These are phyloP conservation scores for Phytophthora agathidicida DNA, from an alignment of 352 stramenopile species.

Conservation along the genomic window DNA sequence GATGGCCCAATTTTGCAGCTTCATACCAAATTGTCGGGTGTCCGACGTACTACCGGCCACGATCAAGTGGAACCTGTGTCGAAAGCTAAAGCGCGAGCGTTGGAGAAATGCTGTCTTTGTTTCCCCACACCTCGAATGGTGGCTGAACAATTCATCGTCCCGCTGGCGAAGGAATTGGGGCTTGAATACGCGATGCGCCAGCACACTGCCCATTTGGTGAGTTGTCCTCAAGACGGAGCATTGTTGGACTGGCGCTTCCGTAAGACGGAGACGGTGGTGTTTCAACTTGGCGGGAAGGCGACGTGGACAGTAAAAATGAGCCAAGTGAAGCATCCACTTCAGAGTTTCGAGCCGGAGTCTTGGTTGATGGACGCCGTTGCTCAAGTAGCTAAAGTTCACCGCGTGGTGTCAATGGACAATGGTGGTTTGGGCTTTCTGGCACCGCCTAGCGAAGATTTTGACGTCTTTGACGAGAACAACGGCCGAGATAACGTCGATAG, in stretches of 20 bases:
- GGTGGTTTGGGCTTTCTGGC: neutral
- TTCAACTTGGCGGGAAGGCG: slow-evolving; percentile 42
- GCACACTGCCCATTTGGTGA: slow-evolving; percentile 24
- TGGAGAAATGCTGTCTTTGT: slow-evolving; percentile 25
- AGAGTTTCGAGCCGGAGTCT: slow-evolving; percentile 30
- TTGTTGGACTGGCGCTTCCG: slow-evolving; percentile 54
- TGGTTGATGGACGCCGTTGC: slow-evolving; percentile 16
- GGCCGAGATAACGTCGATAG: neutral
- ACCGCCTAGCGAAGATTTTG: slow-evolving; percentile 20
- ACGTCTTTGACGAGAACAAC: slow-evolving; percentile 31
- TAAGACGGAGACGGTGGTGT: slow-evolving; percentile 40
- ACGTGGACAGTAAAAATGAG: slow-evolving; percentile 34
- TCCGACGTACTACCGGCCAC: slow-evolving; percentile 7
- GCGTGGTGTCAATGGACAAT: slow-evolving; percentile 5
- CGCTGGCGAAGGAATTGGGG: slow-evolving; percentile 37
- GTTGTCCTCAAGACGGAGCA: slow-evolving; percentile 8
- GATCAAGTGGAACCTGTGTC: slow-evolving; percentile 14
- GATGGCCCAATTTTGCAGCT: slow-evolving; percentile 23
- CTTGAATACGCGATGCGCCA: slow-evolving; percentile 26
- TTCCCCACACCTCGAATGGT: slow-evolving; percentile 34
- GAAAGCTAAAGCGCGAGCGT: slow-evolving; percentile 18
- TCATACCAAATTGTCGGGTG: neutral
- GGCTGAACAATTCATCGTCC: slow-evolving; percentile 17
- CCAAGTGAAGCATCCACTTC: slow-evolving; percentile 27
- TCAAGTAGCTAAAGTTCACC: slow-evolving; percentile 26